Evolutionary conservation across 768 basidiomycete species (phyloP).

Genomic region (Boletus huronensis): DNA sequence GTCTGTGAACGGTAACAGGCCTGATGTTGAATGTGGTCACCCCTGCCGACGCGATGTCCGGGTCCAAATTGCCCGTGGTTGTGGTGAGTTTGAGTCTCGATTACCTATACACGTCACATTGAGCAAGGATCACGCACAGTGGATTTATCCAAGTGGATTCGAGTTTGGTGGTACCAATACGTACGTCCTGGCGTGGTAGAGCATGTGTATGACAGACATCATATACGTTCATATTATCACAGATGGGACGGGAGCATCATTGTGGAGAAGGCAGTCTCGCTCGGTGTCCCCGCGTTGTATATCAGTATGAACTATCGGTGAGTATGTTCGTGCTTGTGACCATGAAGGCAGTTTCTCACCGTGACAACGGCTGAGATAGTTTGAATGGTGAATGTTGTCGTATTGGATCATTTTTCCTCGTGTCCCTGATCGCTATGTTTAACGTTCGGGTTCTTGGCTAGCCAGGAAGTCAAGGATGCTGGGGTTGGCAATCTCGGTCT

Average conservation of each 20-base stretch:
- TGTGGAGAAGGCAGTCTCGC: conserved; percentile 31
- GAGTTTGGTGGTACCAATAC: conserved; percentile 23
- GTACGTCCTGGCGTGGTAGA: background rate
- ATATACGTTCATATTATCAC: background rate
- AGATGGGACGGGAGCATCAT: conserved; percentile 22
- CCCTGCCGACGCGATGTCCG: conserved; percentile 38
- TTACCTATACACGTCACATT: no score
- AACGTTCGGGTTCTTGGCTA: conserved; percentile 41
- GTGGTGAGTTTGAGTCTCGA: conserved; percentile 37
- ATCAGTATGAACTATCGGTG: conserved; percentile 44
- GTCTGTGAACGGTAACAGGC: conserved; percentile 24
- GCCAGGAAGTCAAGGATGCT: conserved; percentile 37
- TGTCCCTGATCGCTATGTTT: background rate
- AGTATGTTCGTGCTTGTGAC: background rate
- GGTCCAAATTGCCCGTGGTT: conserved; percentile 51
- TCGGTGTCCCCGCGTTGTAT: conserved; percentile 34
- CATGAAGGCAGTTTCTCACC: no score
- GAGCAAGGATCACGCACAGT: conserved; percentile 17
- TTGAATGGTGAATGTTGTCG: no score
- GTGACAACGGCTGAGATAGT: no score
- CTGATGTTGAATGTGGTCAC: conserved; percentile 51
- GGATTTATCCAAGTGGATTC: conserved; percentile 36
- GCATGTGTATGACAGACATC: background rate
- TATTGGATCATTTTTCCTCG: no score
- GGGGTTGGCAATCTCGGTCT: conserved; percentile 48